These are phyloP conservation scores for Solanum medicagineum DNA, from an alignment of 257 asterid genomes.

Conservation along the genomic window DNA sequence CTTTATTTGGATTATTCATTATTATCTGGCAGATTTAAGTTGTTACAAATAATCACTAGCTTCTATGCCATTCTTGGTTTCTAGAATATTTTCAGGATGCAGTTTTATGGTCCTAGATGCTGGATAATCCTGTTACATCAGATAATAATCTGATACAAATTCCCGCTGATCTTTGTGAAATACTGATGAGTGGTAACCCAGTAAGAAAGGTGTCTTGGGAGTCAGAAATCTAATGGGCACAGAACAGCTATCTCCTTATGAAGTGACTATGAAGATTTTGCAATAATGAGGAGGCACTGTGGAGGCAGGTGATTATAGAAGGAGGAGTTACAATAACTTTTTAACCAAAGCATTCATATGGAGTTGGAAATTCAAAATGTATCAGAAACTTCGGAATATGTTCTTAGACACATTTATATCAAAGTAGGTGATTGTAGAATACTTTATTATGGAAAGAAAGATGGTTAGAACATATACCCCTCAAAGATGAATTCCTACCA, in stretches of 20 bases:
- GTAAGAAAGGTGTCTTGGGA: background rate
- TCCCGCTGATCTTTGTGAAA: background rate
- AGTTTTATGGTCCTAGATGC: background rate
- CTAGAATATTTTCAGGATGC: background rate
- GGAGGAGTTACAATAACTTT: background rate
- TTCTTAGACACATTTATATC: background rate
- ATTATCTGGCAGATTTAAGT: background rate
- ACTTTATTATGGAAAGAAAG: background rate
- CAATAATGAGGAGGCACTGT: background rate
- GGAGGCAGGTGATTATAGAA: background rate
- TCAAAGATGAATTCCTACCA: background rate
- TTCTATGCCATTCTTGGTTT: background rate
- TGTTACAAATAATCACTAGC: background rate
- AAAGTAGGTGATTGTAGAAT: background rate
- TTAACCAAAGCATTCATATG: background rate
- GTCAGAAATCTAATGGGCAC: background rate
- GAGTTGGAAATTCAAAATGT: background rate
- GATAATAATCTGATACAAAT: background rate
- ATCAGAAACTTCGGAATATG: background rate
- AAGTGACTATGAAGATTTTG: background rate
- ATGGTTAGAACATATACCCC: background rate
- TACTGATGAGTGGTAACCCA: background rate
- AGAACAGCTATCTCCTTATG: background rate
- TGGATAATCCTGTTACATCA: background rate
- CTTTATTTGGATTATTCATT: background rate